Base-by-base conservation (phyloP, 306 rosid genomes). In the Prunus salicina region DNA sequence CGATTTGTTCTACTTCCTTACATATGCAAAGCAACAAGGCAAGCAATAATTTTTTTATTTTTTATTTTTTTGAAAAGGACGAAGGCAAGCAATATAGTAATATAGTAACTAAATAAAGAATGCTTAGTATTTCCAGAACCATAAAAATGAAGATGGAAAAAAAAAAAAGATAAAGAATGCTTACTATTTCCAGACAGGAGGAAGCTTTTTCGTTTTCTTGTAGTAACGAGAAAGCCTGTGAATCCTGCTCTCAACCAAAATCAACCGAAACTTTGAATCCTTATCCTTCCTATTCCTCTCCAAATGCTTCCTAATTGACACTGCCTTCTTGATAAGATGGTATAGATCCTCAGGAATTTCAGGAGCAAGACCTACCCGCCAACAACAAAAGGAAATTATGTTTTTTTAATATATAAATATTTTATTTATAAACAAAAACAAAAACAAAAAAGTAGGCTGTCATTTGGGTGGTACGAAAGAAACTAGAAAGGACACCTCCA, bases 221-320 rank as follows among this genome's bases (percentile, higher is more conserved):
- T 84, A 84, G 80, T 84, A 84, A 30, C 87, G 87, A 24, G 87
- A 82, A 53, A 84, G 88, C 80, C 85, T 85, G 75, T 85, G 88
- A n/a, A 84, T 84, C 77, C 86, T 81, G 76, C 88, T 84, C 79
- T 84, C 88, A 25, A 84, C 88, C 62, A 84, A 70, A 72, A 85
- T 85, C 86, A 85, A 75, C 25, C 88, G 66, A 61, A 85, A 85
- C 81, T 85, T 85, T 1, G 86, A 85, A 53, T 85, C 86, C 79
- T 81, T 85, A 20, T 85, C 86, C 81, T 85, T 85, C 74, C 86
- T 82, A 78, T 85, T 85, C 74, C 88, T 81, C 69, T 85, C 88
- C 50, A 85, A 71, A 82, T 82, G 88, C 86, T 85, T 85, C 47
- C 88, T 79, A 7, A 85, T 82, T 30, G 86, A 81, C 46, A 85